Base-by-base conservation (phyloP, 1,284 basidiomycete species). In the Clitocybe nebularis region DNA sequence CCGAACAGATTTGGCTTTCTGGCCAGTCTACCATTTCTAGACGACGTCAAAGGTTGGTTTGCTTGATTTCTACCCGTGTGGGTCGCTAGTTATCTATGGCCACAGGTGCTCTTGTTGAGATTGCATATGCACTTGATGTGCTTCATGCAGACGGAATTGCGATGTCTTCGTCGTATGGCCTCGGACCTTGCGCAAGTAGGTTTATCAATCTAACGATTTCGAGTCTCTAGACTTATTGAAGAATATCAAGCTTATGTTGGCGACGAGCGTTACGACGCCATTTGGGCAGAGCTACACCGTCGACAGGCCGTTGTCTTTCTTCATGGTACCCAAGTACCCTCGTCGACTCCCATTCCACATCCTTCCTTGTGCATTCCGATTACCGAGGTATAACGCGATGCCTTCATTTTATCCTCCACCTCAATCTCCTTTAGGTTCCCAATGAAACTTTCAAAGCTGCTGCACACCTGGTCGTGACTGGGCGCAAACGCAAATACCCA, bases 401-500 rank as follows among this genome's bases (percentile, higher is more conserved):
- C 16, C 1, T 23, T 24, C 5, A 4, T 36, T n/a, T 14, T 24
- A 5, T 17, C 9, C 14, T 10, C 14, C 21, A 7, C 10, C 39
- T 38, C 21, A 35, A 29, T 40, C 45, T 45, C 40, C 33, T 40
- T 17, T 34, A 86, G 83, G 82, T 84, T 0, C 84, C 84, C 8
- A 80, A 84, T 54, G 84, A 88, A 61, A 87, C 85, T 0, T 85
- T 76, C 68, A 87, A 85, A 63, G 84, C 82, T 2, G 84, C 84
- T 26, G 75, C 83, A 1, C 81, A 85, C 57, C 72, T 87, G 34
- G 81, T 87, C 34, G 77, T 86, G 21, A 72, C 80, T 1, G 79
- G 81, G 36, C 77, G 77, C 51, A 83, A 81, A 58, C 75, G 80
- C 36, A 74, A 68, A 45, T 84, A 74, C 52, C 59, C 68, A 20